phyloP scores from a whole-genome alignment of 305 asterid species.

The Solanum hybrid region DNA sequence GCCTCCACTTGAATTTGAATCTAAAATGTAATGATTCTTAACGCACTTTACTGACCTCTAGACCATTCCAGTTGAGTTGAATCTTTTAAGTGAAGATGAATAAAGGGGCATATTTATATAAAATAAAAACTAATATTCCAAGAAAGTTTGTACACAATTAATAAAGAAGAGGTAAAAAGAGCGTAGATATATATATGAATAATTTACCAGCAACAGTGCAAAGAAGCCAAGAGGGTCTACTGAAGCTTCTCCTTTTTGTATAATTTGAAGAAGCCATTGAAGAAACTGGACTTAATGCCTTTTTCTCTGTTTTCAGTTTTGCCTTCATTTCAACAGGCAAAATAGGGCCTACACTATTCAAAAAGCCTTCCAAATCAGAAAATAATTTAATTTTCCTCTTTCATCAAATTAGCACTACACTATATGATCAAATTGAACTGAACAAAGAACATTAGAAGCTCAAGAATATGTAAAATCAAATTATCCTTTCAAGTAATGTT shows the following conservation, averaged over 20 bases:
- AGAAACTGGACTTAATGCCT: not conserved
- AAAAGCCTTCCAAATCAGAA: not conserved
- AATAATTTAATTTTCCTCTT: not conserved
- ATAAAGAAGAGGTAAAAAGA: not conserved
- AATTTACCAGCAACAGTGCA: slow-evolving; percentile 11
- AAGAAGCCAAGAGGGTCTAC: slow-evolving; percentile 17
- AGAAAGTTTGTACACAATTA: not conserved
- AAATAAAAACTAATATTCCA: not conserved
- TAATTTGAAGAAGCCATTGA: slow-evolving; percentile 5
- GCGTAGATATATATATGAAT: too few relatives aligned
- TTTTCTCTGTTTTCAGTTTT: not conserved
- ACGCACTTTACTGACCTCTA: not conserved
- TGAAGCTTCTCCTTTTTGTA: slow-evolving; percentile 6
- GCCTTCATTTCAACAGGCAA: not conserved
- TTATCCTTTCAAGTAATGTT: not conserved
- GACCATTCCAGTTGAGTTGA: not conserved
- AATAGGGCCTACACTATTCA: not conserved
- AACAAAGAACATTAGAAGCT: not conserved
- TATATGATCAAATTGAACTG: not conserved
- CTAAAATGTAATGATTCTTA: not conserved
- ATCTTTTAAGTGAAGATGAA: not conserved
- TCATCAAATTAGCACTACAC: not conserved
- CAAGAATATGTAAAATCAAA: not conserved
- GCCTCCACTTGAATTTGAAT: not conserved
- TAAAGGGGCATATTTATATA: not conserved